phyloP scores from a whole-genome alignment of 2,329 filamentous ascomycete genomes.

The Penicillium thymicola region DNA sequence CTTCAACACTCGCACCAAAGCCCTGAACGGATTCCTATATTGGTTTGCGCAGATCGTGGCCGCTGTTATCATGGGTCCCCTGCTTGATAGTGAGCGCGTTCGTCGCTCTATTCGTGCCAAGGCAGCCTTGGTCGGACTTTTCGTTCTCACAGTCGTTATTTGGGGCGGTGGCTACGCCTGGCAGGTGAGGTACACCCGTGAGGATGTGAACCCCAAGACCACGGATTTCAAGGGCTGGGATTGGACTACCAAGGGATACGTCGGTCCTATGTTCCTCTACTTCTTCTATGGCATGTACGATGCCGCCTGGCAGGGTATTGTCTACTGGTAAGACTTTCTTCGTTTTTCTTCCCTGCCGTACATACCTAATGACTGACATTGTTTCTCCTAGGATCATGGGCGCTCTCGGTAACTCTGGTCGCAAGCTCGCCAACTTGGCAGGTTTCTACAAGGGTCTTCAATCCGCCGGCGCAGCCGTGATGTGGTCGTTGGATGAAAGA shows the following conservation, averaged over 20 bases:
- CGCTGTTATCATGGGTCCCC: constrained; percentile 66
- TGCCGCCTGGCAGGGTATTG: constrained; percentile 79
- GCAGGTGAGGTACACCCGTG: constrained; percentile 59
- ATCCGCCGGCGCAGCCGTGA: constrained; percentile 69
- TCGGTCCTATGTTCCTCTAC: constrained; percentile 79
- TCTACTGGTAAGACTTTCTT: constrained; percentile 67
- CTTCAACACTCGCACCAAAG: constrained; percentile 69
- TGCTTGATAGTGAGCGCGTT: constrained; percentile 59
- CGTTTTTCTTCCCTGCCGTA: neutral
- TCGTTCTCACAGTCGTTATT: constrained; percentile 67
- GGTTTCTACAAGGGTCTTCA: constrained; percentile 88
- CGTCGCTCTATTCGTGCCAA: constrained; percentile 66
- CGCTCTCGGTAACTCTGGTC: constrained; percentile 82
- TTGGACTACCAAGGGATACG: constrained; percentile 65
- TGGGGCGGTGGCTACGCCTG: constrained; percentile 81
- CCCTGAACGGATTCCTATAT: constrained; percentile 72
- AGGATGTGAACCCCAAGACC: constrained; percentile 6
- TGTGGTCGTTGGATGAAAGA: constrained; percentile 58
- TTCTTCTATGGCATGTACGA: constrained; percentile 88
- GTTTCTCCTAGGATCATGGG: constrained; percentile 71
- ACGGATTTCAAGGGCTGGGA: constrained; percentile 44
- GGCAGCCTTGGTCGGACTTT: constrained; percentile 56
- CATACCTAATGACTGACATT: neutral
- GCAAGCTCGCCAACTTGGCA: constrained; percentile 83
- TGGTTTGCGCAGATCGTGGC: constrained; percentile 74